Conservation (phyloP, 2,329 filamentous ascomycete genomes). For the Fonsecaea multimorphosa region DNA sequence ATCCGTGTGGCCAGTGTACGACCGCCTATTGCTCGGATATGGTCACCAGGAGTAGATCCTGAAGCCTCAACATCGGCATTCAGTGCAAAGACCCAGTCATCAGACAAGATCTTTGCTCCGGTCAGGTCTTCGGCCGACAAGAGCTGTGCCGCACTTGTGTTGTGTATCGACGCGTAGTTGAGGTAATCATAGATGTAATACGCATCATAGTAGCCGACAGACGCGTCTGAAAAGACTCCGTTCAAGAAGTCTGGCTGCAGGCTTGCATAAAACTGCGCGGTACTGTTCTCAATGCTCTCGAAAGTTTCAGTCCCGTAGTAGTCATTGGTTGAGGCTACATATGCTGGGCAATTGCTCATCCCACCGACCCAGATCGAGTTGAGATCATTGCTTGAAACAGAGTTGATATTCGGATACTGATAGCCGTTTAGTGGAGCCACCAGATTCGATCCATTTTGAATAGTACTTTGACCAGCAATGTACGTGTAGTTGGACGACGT, state of each 20-base stretch:
- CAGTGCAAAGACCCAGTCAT: conserved; percentile 56
- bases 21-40: conserved; percentile 51
- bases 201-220: conserved; percentile 59
- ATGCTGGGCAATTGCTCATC: conserved; percentile 51
- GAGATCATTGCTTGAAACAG: conserved; percentile 54
- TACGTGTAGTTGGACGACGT: conserved; percentile 45
- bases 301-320: conserved; percentile 54
- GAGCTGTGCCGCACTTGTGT: conserved; percentile 49
- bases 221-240: conserved; percentile 47
- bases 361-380: conserved; percentile 59
- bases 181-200: conserved; percentile 63
- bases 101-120: conserved; percentile 49
- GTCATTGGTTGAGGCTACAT: conserved; percentile 45
- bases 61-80: conserved; percentile 45
- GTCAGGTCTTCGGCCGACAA: conserved; percentile 44
- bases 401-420: conserved; percentile 61
- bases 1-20: conserved; percentile 51
- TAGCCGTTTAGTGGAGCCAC: conserved; percentile 61
- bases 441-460: conserved; percentile 57
- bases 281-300: conserved; percentile 46
- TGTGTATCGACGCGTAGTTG: conserved; percentile 61
- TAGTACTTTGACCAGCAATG: conserved; percentile 47
- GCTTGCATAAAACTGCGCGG: conserved; percentile 53
- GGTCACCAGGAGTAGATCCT: conserved; percentile 35
- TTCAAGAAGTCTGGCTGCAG: conserved; percentile 54